A percentile compares a stretch with the other conserved stretches of the same genome.
phyloP scores from a whole-genome alignment of 768 basidiomycete species.

The Mycena rebaudengoi region DNA sequence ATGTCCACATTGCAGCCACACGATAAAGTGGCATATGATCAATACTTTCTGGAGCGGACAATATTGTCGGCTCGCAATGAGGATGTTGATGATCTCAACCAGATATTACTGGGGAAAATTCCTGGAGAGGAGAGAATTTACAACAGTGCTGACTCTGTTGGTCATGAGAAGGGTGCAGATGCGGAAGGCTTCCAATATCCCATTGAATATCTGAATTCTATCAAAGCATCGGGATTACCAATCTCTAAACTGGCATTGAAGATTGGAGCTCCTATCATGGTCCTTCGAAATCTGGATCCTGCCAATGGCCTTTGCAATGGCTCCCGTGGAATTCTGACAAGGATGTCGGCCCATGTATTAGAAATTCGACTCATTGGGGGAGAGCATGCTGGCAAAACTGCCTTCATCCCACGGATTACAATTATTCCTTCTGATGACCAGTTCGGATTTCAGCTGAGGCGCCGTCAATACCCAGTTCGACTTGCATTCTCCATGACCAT shows the following conservation, averaged over 20 bases:
- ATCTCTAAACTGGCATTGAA: constrained; percentile 36
- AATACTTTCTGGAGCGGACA: constrained; percentile 45
- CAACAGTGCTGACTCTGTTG: constrained; percentile 21
- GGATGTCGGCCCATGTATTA: too few relatives aligned
- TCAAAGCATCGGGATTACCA: constrained; percentile 44
- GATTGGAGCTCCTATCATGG: too few relatives aligned
- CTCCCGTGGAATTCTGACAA: too few relatives aligned
- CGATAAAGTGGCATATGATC: constrained; percentile 12
- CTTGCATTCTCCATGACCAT: too few relatives aligned
- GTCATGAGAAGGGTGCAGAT: constrained; percentile 27
- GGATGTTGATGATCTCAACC: neutral
- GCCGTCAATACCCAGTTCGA: too few relatives aligned
- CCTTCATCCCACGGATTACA: too few relatives aligned
- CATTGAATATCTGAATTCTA: constrained; percentile 40
- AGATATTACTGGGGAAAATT: neutral
- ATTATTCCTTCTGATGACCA: too few relatives aligned
- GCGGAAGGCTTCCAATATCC: constrained; percentile 30
- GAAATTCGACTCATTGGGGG: too few relatives aligned
- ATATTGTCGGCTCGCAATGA: constrained; percentile 39
- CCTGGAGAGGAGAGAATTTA: neutral
- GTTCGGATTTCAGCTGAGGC: too few relatives aligned
- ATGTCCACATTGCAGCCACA: neutral
- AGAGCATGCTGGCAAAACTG: too few relatives aligned
- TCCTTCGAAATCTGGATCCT: too few relatives aligned
- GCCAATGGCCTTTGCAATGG: too few relatives aligned